Conservation (phyloP, 495 filamentous ascomycete genomes). For the Hyaloscypha variabilis region DNA sequence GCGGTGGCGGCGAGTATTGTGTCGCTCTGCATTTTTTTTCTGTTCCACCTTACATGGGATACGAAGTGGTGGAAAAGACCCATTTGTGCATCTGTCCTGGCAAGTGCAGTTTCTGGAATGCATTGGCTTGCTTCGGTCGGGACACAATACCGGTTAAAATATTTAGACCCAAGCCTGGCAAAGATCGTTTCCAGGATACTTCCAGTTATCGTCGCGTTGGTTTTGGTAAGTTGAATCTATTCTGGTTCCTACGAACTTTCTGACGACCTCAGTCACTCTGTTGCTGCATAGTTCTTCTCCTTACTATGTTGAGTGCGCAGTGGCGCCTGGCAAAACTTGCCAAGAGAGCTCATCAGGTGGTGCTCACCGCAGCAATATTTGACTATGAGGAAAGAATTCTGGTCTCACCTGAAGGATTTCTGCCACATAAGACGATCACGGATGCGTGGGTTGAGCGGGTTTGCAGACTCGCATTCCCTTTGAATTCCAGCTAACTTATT, state of each 20-base stretch:
- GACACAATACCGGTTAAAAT: constrained; percentile 18
- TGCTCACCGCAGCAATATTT: constrained; percentile 76
- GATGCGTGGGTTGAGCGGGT: constrained; percentile 70
- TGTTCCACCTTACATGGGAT: constrained; percentile 75
- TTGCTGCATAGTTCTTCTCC: constrained; percentile 59
- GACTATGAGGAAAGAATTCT: constrained; percentile 74
- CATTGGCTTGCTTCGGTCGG: constrained; percentile 83
- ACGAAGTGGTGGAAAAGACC: constrained; percentile 75
- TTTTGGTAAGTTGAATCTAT: constrained; percentile 53
- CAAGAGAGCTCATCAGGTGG: constrained; percentile 74
- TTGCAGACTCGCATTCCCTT: constrained; percentile 32
- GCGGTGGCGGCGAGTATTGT: constrained; percentile 68
- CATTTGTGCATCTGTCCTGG: constrained; percentile 66
- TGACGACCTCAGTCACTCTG: constrained; percentile 13
- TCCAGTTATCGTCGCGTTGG: constrained; percentile 64
- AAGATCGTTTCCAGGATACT: constrained; percentile 47
- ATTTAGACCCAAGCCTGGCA: constrained; percentile 31
- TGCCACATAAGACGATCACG: constrained; percentile 82
- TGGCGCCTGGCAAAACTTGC: constrained; percentile 50
- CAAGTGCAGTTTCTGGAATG: constrained; percentile 80
- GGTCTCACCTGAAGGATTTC: constrained; percentile 76
- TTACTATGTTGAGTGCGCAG: constrained; percentile 38
- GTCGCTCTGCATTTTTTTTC: constrained; percentile 77
- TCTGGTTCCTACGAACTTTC: constrained; percentile 19
- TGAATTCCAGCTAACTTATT: constrained; percentile 5